phyloP scores from a whole-genome alignment of 2,329 filamentous ascomycete species.

The Pestalotiopsis sp. region DNA sequence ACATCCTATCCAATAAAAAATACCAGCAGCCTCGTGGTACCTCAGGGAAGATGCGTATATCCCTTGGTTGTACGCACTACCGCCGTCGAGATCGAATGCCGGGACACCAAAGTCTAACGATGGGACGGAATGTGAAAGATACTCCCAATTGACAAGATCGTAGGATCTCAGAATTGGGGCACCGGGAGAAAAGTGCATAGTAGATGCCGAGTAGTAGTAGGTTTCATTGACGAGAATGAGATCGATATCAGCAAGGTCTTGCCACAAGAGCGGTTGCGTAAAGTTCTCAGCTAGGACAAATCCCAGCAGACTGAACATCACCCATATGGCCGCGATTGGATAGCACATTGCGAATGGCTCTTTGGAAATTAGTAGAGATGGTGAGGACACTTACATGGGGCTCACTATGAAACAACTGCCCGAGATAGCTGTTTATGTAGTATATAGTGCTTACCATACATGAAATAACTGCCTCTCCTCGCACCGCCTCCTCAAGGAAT shows the following conservation, averaged over 20 bases:
- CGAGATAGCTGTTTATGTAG: too few relatives aligned
- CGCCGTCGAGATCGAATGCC: conserved; percentile 47
- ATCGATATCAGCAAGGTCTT: conserved; percentile 14
- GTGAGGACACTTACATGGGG: too few relatives aligned
- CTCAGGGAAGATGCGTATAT: conserved; percentile 58
- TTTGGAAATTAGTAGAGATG: too few relatives aligned
- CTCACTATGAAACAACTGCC: too few relatives aligned
- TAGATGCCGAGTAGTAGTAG: conserved; percentile 57
- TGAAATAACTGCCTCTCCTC: too few relatives aligned
- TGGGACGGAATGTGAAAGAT: conserved; percentile 46
- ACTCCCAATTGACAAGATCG: conserved; percentile 56
- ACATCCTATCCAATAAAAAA: conserved; percentile 62
- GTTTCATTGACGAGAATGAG: conserved; percentile 51
- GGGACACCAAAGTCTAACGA: conserved; percentile 45
- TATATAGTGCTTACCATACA: too few relatives aligned
- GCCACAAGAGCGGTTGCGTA: conserved; percentile 12
- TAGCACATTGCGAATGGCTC: too few relatives aligned
- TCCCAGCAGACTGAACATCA: too few relatives aligned
- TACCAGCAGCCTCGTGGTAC: conserved; percentile 48
- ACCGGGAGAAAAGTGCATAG: conserved; percentile 57
- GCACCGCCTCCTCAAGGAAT: too few relatives aligned
- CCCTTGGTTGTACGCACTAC: conserved; percentile 51
- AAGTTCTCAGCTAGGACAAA: not conserved
- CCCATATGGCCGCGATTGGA: too few relatives aligned
- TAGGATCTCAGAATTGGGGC: conserved; percentile 57